Percentiles rank a stretch among this genome's conserved stretches.
phyloP scores from a whole-genome alignment of 352 stramenopile species.

The Pythium plurisporium region DNA sequence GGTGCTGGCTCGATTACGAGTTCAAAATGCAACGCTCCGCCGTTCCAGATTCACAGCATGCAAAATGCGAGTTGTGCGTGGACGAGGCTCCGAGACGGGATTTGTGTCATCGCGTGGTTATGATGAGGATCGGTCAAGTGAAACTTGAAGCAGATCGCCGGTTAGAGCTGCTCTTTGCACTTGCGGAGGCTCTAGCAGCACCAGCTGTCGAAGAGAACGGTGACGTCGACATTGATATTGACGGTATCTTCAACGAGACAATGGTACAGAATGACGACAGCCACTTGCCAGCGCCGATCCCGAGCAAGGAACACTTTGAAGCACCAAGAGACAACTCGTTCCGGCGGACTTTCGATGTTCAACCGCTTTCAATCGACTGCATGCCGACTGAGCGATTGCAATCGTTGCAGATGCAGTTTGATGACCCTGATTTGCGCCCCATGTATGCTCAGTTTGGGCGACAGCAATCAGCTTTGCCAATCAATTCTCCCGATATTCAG shows the following conservation, averaged over 20 bases:
- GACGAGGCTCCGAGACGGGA: conserved; percentile 55
- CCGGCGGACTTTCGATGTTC: conserved; percentile 20
- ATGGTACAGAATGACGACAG: neutral
- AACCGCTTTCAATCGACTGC: conserved; percentile 23
- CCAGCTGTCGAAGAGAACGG: conserved; percentile 20
- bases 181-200: conserved; percentile 67
- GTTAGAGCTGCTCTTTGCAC: conserved; percentile 74
- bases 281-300: neutral
- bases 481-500: conserved; percentile 45
- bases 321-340: conserved; percentile 10
- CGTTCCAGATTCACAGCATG: conserved; percentile 25
- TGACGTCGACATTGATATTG: conserved; percentile 18
- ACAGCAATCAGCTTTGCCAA: conserved; percentile 9
- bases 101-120: conserved; percentile 58
- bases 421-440: conserved; percentile 57
- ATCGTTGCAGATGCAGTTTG: conserved; percentile 60
- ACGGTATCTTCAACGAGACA: conserved; percentile 16
- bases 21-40: conserved; percentile 38
- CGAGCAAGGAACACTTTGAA: conserved; percentile 27
- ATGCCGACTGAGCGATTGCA: conserved; percentile 50
- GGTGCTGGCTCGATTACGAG: conserved; percentile 76
- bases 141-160: conserved; percentile 83
- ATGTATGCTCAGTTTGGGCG: conserved; percentile 67
- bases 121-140: conserved; percentile 70
- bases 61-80: conserved; percentile 54